phyloP scores from a whole-genome alignment of 176 grass and related monocot genomes.

The Olyra latifolia region DNA sequence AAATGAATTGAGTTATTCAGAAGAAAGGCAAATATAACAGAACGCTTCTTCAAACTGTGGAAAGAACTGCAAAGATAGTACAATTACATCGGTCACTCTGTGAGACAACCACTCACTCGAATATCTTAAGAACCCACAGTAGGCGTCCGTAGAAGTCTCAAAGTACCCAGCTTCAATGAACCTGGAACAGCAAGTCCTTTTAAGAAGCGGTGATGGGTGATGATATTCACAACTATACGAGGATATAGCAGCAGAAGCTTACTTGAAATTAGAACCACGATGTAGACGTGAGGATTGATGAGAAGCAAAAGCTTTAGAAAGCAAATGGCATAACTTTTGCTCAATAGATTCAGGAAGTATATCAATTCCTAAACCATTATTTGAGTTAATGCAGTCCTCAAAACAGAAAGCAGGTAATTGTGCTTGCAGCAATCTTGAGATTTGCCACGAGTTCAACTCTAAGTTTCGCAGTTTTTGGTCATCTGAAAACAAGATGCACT shows the following conservation, averaged over 20 bases:
- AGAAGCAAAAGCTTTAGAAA: slow-evolving; percentile 62
- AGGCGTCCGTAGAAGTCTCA: slow-evolving; percentile 47
- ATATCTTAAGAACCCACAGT: slow-evolving; percentile 73
- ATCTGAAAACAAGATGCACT: slow-evolving; percentile 53
- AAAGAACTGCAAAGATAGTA: slow-evolving; percentile 32
- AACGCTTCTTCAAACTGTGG: slow-evolving; percentile 9
- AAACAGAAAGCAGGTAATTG: slow-evolving; percentile 64
- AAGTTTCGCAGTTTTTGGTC: slow-evolving; percentile 67
- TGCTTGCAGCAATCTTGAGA: slow-evolving; percentile 76
- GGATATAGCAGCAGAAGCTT: slow-evolving; percentile 19
- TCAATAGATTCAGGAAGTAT: slow-evolving; percentile 28
- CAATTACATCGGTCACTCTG: slow-evolving; percentile 94
- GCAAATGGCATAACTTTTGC: slow-evolving; percentile 59
- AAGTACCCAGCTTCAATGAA: slow-evolving; percentile 42
- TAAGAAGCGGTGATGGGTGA: neutral
- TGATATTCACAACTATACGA: slow-evolving; percentile 14
- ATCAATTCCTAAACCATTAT: slow-evolving; percentile 19
- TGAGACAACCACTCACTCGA: slow-evolving; percentile 95
- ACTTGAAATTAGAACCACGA: slow-evolving; percentile 50
- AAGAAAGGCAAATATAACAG: slow-evolving; percentile 9
- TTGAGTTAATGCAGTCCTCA: slow-evolving; percentile 52
- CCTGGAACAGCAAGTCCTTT: slow-evolving; percentile 42
- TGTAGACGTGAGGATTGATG: slow-evolving; percentile 50
- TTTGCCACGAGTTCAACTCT: slow-evolving; percentile 88
- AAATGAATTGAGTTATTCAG: slow-evolving; percentile 15